Evolutionary conservation across 129 eudicot species (phyloP).

Genomic region (Pulicaria dysenterica): DNA sequence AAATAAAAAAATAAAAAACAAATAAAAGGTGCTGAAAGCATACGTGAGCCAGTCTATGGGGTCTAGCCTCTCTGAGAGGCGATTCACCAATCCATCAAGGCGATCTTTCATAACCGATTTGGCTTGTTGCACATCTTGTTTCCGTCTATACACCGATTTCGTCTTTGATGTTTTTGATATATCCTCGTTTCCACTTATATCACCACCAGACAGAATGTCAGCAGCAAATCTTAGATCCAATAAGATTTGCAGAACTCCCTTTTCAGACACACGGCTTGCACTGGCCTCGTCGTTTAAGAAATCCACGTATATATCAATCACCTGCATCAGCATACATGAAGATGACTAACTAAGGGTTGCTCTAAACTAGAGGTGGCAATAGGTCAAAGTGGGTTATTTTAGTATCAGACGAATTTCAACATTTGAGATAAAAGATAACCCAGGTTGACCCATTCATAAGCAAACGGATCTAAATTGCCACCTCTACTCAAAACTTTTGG

Average conservation of each 20-base stretch:
- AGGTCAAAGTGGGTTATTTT: not conserved
- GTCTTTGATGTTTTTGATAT: constrained; percentile 44
- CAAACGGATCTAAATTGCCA: not conserved
- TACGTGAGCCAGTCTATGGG: constrained; percentile 99
- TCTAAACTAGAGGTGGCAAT: constrained; percentile 4
- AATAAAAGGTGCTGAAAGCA: constrained; percentile 30
- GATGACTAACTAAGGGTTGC: constrained; percentile 14
- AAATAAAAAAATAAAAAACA: not conserved
- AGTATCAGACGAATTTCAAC: not conserved
- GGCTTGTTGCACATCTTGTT: constrained; percentile 56
- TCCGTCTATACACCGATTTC: constrained; percentile 62
- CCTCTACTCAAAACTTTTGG: not conserved
- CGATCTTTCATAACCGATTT: constrained; percentile 63
- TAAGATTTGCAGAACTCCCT: constrained; percentile 80
- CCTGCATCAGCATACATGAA: constrained; percentile 45
- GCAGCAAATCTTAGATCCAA: constrained; percentile 86
- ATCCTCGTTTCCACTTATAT: constrained; percentile 49
- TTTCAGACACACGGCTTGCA: constrained; percentile 69
- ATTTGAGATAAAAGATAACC: not conserved
- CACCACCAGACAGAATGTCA: constrained; percentile 80
- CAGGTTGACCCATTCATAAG: not conserved
- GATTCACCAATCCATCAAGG: constrained; percentile 54
- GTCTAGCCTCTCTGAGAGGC: constrained; percentile 80
- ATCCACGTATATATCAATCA: constrained; percentile 62
- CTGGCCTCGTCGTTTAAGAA: constrained; percentile 47